A percentile compares a stretch with the other conserved stretches of the same genome.
Evolutionary conservation across 768 basidiomycete genomes (phyloP).

Genomic region (Tylopilus plumbeoviolaceoides): DNA sequence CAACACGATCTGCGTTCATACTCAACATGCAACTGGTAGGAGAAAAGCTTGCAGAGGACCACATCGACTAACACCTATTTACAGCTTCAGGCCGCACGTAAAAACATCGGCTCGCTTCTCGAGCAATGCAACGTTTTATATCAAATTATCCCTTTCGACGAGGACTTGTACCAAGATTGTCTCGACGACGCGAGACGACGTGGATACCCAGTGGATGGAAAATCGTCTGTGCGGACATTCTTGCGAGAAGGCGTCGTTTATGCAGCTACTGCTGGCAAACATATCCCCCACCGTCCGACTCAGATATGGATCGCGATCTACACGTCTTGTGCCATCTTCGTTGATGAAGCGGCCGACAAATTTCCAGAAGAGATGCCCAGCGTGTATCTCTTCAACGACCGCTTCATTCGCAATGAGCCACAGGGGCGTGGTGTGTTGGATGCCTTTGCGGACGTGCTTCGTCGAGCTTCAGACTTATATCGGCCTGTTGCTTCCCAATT

Average conservation of each 20-base stretch:
- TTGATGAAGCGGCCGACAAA: too few relatives aligned
- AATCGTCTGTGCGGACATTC: constrained; percentile 24
- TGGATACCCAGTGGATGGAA: constrained; percentile 26
- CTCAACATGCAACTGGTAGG: constrained; percentile 7
- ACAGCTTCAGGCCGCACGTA: constrained; percentile 10
- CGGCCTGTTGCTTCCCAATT: too few relatives aligned
- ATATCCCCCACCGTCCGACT: constrained; percentile 12
- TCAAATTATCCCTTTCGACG: constrained; percentile 10
- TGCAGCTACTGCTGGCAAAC: too few relatives aligned
- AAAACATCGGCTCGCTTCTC: constrained; percentile 14
- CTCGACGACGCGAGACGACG: constrained; percentile 5
- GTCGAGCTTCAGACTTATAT: too few relatives aligned
- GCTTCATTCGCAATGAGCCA: too few relatives aligned
- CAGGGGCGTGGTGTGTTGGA: too few relatives aligned
- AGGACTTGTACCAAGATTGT: constrained; percentile 20
- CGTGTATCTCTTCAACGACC: too few relatives aligned
- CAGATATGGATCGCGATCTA: constrained; percentile 35
- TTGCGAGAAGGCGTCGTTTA: constrained; percentile 29
- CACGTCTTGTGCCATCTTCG: too few relatives aligned
- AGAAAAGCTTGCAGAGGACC: background rate
- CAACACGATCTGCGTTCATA: background rate
- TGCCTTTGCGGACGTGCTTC: too few relatives aligned
- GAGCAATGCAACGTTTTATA: constrained; percentile 16
- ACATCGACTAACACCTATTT: background rate
- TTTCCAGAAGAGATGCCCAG: too few relatives aligned